phyloP scores from a whole-genome alignment of 1,284 basidiomycete genomes.

The Taiwanofungus camphoratus region DNA sequence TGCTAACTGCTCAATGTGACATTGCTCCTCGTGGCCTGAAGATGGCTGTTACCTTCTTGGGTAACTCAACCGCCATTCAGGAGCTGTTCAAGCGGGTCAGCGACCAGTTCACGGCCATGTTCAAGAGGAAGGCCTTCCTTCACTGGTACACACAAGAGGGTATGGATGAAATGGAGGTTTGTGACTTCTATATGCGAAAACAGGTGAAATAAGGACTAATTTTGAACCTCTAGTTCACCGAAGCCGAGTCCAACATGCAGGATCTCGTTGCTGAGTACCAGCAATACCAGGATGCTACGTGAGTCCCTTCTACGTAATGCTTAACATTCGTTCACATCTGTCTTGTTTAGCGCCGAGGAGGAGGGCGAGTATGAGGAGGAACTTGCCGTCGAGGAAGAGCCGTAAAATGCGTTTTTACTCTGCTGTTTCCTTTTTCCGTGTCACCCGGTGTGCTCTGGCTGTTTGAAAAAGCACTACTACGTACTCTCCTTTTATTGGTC shows the following conservation, averaged over 20 bases:
- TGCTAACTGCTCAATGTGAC: conserved; percentile 94
- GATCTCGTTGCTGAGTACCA: conserved; percentile 92
- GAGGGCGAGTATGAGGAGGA: conserved; percentile 83
- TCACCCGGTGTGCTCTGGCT: conserved; percentile 15
- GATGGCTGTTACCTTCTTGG: conserved; percentile 97
- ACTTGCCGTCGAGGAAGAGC: conserved; percentile 49
- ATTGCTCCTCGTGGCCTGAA: conserved; percentile 90
- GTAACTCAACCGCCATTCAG: conserved; percentile 96
- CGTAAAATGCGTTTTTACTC: conserved; percentile 25
- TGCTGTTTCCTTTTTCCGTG: conserved; percentile 9
- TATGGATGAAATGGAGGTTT: conserved; percentile 97
- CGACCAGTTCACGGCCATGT: conserved; percentile 98
- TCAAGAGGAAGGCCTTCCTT: conserved; percentile 98
- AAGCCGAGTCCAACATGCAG: conserved; percentile 96
- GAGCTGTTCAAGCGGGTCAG: conserved; percentile 97
- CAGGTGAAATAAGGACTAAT: no score
- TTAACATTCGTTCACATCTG: neutral
- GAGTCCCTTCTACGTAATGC: conserved; percentile 27
- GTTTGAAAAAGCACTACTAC: conserved; percentile 26
- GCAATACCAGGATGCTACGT: conserved; percentile 96
- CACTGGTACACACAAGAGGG: conserved; percentile 99
- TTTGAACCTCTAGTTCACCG: conserved; percentile 69
- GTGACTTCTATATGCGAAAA: conserved; percentile 16
- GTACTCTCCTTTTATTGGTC: conserved; percentile 32
- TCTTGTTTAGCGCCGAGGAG: conserved; percentile 56